Evolutionary conservation across 805 yeast genomes (phyloP).

Genomic region (Yarrowia sp.): DNA sequence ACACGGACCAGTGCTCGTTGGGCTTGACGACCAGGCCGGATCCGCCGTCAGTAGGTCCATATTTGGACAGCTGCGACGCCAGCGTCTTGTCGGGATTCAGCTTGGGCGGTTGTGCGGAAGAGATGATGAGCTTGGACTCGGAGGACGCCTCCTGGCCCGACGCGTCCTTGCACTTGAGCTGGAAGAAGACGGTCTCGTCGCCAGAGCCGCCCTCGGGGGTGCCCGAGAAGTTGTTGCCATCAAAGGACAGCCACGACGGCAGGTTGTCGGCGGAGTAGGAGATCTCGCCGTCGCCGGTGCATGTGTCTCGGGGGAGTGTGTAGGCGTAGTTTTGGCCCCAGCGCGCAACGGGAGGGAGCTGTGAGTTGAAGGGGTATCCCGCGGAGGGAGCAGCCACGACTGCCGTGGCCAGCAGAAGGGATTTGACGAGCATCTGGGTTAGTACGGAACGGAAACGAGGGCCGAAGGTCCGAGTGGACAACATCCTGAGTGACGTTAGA

Average conservation of each 20-base stretch:
- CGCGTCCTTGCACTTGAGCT: conserved; percentile 62
- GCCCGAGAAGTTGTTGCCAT: conserved; percentile 62
- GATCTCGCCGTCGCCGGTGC: conserved; percentile 41
- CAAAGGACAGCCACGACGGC: conserved; percentile 82
- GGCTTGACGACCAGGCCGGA: conserved; percentile 73
- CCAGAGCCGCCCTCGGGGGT: conserved; percentile 45
- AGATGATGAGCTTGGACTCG: conserved; percentile 60
- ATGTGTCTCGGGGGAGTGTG: conserved; percentile 70
- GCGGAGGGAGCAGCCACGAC: conserved; percentile 50
- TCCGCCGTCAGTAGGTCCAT: conserved; percentile 75
- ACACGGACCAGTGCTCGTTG: conserved; percentile 60
- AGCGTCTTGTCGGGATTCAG: conserved; percentile 46
- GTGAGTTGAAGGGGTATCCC: conserved; percentile 78
- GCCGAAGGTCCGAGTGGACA: conserved; percentile 7
- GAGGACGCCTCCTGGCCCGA: conserved; percentile 45
- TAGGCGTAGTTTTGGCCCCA: conserved; percentile 60
- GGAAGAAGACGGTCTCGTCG: conserved; percentile 51
- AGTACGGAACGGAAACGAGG: not conserved
- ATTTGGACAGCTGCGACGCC: conserved; percentile 53
- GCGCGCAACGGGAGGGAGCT: conserved; percentile 85
- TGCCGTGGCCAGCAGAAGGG: conserved; percentile 28
- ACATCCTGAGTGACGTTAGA: not conserved
- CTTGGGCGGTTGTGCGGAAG: conserved; percentile 54
- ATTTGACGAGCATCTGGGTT: conserved; percentile 2
- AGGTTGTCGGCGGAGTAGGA: conserved; percentile 54